A percentile compares a stretch with the other conserved stretches of the same genome.
These are phyloP conservation scores for Quambalaria eucalypti DNA, from an alignment of 1,284 basidiomycete species.

Conservation along the genomic window DNA sequence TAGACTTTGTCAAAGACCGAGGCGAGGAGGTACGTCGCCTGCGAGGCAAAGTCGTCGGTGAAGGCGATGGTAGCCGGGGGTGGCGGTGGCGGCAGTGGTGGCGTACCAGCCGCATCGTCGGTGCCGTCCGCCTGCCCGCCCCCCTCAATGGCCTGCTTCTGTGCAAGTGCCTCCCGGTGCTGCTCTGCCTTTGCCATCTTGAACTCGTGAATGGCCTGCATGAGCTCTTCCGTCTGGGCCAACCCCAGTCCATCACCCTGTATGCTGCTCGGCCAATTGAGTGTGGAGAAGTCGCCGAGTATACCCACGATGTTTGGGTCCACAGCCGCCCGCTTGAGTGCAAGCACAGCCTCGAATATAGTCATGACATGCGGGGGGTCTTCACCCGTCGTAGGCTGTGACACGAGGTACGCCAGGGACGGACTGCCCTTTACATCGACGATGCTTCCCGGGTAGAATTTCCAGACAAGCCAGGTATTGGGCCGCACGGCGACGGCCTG, in stretches of 20 bases:
- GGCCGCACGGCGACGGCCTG: slow-evolving; percentile 19
- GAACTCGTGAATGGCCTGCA: slow-evolving; percentile 48
- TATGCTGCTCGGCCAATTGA: slow-evolving; percentile 45
- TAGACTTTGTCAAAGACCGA: slow-evolving; percentile 49
- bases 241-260: slow-evolving; percentile 42
- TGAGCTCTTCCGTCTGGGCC: slow-evolving; percentile 50
- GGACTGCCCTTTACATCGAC: slow-evolving; percentile 31
- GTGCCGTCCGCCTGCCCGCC: too few relatives aligned
- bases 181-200: slow-evolving; percentile 45
- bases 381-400: slow-evolving; percentile 19
- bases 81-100: neutral
- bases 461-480: slow-evolving; percentile 43
- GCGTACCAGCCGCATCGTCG: too few relatives aligned
- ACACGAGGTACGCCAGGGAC: slow-evolving; percentile 21
- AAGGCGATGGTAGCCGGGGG: slow-evolving; percentile 45
- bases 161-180: slow-evolving; percentile 12
- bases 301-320: slow-evolving; percentile 49
- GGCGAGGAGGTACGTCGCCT: slow-evolving; percentile 48
- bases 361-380: slow-evolving; percentile 41
- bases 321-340: slow-evolving; percentile 46
- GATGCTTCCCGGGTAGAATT: slow-evolving; percentile 41
- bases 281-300: slow-evolving; percentile 48
- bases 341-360: slow-evolving; percentile 47
- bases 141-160: too few relatives aligned
- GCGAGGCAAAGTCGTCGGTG: slow-evolving; percentile 48